A percentile compares a stretch with the other conserved stretches of the same genome.
Evolutionary conservation across 805 yeast genomes (phyloP).

Genomic region (Saitoella complicata): DNA sequence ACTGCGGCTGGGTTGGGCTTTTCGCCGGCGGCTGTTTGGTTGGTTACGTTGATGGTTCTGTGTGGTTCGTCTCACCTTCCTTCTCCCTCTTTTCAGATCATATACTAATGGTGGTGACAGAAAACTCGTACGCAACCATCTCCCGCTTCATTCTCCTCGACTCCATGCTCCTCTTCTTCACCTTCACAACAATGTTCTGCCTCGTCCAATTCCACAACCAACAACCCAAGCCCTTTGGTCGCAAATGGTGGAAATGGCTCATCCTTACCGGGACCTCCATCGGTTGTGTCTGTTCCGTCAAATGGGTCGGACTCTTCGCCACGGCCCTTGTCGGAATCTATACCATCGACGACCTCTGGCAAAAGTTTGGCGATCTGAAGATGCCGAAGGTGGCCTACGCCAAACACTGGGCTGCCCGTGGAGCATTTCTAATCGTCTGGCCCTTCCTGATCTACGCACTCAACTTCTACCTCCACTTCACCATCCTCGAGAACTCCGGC

Average conservation of each 20-base stretch:
- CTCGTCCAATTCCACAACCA: slow-evolving; percentile 56
- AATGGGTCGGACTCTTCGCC: slow-evolving; percentile 91
- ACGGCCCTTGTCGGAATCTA: slow-evolving; percentile 80
- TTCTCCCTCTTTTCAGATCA: not conserved
- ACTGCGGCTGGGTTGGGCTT: slow-evolving; percentile 67
- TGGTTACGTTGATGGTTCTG: slow-evolving; percentile 57
- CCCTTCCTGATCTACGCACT: slow-evolving; percentile 56
- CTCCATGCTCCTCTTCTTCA: slow-evolving; percentile 78
- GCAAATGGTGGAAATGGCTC: slow-evolving; percentile 91
- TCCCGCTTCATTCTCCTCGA: slow-evolving; percentile 83
- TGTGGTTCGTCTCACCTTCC: slow-evolving; percentile 4
- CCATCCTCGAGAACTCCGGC: slow-evolving; percentile 61
- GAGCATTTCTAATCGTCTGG: slow-evolving; percentile 45
- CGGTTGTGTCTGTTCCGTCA: slow-evolving; percentile 84
- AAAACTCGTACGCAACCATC: slow-evolving; percentile 66
- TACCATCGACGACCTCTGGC: slow-evolving; percentile 79
- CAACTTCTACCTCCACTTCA: slow-evolving; percentile 70
- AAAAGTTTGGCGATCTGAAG: slow-evolving; percentile 46
- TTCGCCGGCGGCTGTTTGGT: slow-evolving; percentile 54
- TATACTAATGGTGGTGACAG: slow-evolving; percentile 27
- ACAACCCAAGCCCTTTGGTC: slow-evolving; percentile 43
- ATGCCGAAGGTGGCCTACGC: slow-evolving; percentile 19
- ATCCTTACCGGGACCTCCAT: slow-evolving; percentile 65
- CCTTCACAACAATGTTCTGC: slow-evolving; percentile 63
- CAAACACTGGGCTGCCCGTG: slow-evolving; percentile 58